Conservation (phyloP, 2,329 filamentous ascomycete species). For the Alternaria gansuensis region DNA sequence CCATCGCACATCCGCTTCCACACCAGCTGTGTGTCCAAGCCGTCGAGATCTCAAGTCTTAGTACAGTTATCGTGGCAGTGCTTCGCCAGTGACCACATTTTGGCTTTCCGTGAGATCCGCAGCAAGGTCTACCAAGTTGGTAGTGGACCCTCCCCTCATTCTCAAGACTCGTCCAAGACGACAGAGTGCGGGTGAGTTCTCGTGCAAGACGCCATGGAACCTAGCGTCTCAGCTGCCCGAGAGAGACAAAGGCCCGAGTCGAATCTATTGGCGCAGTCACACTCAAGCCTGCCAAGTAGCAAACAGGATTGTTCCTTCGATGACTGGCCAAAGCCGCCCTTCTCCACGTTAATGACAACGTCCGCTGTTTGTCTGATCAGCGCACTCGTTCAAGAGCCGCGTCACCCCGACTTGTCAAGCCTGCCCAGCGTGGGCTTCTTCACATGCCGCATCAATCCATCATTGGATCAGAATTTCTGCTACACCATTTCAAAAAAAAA, state of each 20-base stretch:
- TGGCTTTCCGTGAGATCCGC: neutral
- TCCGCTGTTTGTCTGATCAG: conserved; percentile 31
- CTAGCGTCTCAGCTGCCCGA: conserved; percentile 45
- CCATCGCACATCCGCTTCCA: conserved; percentile 18
- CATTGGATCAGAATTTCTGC: conserved; percentile 1
- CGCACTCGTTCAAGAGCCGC: conserved; percentile 40
- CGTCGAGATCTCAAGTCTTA: neutral
- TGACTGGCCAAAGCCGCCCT: conserved; percentile 37
- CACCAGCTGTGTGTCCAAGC: conserved; percentile 10
- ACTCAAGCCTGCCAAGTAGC: conserved; percentile 47
- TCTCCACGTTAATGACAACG: conserved; percentile 31
- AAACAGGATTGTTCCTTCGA: conserved; percentile 45
- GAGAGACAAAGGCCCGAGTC: conserved; percentile 46
- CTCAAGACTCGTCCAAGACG: conserved; percentile 33
- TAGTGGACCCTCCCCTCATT: conserved; percentile 17
- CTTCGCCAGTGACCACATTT: conserved; percentile 3
- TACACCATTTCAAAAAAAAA: neutral
- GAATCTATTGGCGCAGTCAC: conserved; percentile 42
- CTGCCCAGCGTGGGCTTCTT: conserved; percentile 25
- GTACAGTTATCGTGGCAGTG: conserved; percentile 5
- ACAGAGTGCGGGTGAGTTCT: conserved; percentile 25
- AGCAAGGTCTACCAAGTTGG: conserved; percentile 6
- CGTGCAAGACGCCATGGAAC: conserved; percentile 28
- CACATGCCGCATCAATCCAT: conserved; percentile 15
- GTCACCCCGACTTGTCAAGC: conserved; percentile 41